Evolutionary conservation across 805 yeast species (phyloP).

Genomic region (Wickerhamiella lipophila): DNA sequence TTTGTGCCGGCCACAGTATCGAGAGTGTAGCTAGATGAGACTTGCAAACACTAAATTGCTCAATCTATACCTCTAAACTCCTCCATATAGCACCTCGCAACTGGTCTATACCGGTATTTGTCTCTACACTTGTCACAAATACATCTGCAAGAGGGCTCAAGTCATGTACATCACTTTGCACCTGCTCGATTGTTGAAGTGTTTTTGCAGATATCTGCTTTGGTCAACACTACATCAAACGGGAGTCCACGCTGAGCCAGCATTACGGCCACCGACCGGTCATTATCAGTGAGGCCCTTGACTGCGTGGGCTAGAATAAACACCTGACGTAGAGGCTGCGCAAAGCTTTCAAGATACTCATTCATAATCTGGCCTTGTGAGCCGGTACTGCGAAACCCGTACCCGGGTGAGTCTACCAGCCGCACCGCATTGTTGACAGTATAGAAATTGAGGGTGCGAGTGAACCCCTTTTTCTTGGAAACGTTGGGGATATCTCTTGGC

Average conservation of each 20-base stretch:
- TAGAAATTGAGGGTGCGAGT: constrained; percentile 57
- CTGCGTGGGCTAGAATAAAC: constrained; percentile 49
- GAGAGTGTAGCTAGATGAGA: too few species aligned
- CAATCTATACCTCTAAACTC: not conserved
- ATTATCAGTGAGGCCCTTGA: constrained; percentile 43
- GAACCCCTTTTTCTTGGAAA: constrained; percentile 37
- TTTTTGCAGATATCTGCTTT: constrained; percentile 42
- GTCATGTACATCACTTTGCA: not conserved
- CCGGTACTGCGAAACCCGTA: constrained; percentile 61
- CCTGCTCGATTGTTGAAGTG: not conserved
- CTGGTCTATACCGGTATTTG: not conserved
- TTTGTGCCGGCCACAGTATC: too few species aligned
- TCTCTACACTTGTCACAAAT: not conserved
- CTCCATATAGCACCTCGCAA: constrained; percentile 19
- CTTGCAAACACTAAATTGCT: too few species aligned
- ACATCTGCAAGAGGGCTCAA: not conserved
- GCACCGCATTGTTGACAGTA: constrained; percentile 48
- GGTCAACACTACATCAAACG: constrained; percentile 65
- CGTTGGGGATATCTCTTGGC: constrained; percentile 34
- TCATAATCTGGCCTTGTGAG: constrained; percentile 57
- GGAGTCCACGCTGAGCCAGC: constrained; percentile 42
- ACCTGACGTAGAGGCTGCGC: constrained; percentile 45
- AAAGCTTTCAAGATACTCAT: constrained; percentile 42
- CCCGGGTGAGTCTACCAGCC: constrained; percentile 80
- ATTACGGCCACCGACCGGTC: constrained; percentile 44